Evolutionary conservation across 768 basidiomycete genomes (phyloP).

Genomic region (Phanerodontia chrysosporium): DNA sequence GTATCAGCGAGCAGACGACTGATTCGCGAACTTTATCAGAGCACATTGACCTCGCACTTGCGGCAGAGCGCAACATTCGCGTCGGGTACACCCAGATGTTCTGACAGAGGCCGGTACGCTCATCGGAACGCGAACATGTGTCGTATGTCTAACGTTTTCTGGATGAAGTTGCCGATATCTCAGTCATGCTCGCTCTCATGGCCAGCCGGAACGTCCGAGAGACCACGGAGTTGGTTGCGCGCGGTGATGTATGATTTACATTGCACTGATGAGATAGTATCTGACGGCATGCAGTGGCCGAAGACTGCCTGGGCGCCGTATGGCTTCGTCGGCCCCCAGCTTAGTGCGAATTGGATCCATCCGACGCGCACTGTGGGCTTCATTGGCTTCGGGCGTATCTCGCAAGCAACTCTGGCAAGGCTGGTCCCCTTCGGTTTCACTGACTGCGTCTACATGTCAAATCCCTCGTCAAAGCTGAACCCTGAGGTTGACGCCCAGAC

Average conservation of each 20-base stretch:
- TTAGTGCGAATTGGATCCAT: slow-evolving; percentile 49
- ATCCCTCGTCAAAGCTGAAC: slow-evolving; percentile 46
- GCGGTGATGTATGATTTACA: slow-evolving; percentile 53
- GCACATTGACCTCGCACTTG: slow-evolving; percentile 65
- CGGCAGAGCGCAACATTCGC: slow-evolving; percentile 57
- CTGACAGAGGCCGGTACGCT: slow-evolving; percentile 80
- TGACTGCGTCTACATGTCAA: slow-evolving; percentile 63
- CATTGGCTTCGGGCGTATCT: slow-evolving; percentile 93
- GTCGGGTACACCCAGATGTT: slow-evolving; percentile 94
- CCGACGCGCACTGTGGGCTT: slow-evolving; percentile 76
- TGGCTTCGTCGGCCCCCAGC: slow-evolving; percentile 77
- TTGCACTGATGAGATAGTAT: not conserved
- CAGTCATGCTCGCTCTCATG: slow-evolving; percentile 91
- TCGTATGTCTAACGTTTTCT: not conserved
- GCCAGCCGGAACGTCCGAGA: slow-evolving; percentile 77
- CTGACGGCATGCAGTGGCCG: slow-evolving; percentile 60
- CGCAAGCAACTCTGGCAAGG: slow-evolving; percentile 76
- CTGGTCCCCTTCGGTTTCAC: slow-evolving; percentile 82
- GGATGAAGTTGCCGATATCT: slow-evolving; percentile 81
- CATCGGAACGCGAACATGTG: not conserved
- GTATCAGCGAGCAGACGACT: not conserved
- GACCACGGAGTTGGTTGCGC: slow-evolving; percentile 58
- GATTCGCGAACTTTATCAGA: slow-evolving; percentile 44
- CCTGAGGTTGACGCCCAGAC: slow-evolving; percentile 33
- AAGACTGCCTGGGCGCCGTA: slow-evolving; percentile 77